Base-by-base conservation (phyloP, 1,284 basidiomycete species). In the Ceratobasidium sp. region DNA sequence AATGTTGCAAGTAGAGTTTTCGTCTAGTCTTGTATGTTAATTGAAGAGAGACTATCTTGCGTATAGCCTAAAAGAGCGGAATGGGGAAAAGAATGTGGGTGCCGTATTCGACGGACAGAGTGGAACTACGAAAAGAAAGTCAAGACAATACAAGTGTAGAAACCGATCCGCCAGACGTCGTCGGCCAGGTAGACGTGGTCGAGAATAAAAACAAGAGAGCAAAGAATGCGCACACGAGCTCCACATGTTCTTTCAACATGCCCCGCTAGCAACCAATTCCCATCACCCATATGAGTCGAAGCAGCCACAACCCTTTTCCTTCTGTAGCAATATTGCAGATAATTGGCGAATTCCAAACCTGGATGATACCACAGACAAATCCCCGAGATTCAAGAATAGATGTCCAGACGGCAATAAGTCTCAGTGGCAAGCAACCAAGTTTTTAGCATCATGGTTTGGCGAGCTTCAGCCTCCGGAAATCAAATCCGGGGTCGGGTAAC, bases 61-160 rank as follows among this genome's bases (percentile, higher is more conserved):
- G n/a, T n/a, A n/a, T n/a, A n/a, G n/a, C n/a, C n/a, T n/a, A 43
- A 62, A 62, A 30, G 62, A 66, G n/a, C 35, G 62, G 50, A 66
- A 50, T 38, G 62, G 32, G 35, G 32, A 66, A 63, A 66, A 35
- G 62, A 66, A 66, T 13, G 62, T 66, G 30, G 46, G 46, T 23
- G 46, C 23, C 32, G 47, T 13, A 18, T 9, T 9, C 14, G 21
- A 13, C 8, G 21, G 49, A 32, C 16, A 21, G 35, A 30, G 46
- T 46, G 35, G n/a, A 38, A 32, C 26, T 52, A 66, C 21, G 35
- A 4, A 49, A 66, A 16, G 32, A 30, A 38, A 8, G 54, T 21
- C n/a, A n/a, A 52, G 49, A 23, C 6, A 66, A 38, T 26, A 49
- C n/a, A n/a, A n/a, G n/a, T n/a, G n/a, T n/a, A n/a, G n/a, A 28